Base-by-base conservation (phyloP, 768 basidiomycete species). In the Serendipita sp. region DNA sequence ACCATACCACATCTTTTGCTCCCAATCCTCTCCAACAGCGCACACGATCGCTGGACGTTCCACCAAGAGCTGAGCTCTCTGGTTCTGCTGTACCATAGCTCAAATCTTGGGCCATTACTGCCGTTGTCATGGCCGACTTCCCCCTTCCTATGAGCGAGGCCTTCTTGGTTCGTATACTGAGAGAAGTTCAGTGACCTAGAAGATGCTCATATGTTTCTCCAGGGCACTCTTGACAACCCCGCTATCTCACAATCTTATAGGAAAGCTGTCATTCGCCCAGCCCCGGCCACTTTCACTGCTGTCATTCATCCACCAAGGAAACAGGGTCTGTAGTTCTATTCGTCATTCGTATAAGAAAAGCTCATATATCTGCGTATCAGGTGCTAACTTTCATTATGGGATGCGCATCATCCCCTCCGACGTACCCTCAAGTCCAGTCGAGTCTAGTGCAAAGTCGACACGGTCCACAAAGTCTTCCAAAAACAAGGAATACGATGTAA, bases 271-370 rank as follows among this genome's bases (percentile, higher is more conserved):
- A 76, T 82, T 68, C 81, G 78, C 36, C 72, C 78, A 35, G 76
- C 87, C 3, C 88, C 88, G 4, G 75, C 73, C 16, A 73, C 76
- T 62, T 90, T 90, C 67, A 73, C 75, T 0, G 80, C 87, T 3
- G 80, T 83, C 56, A 76, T 84, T 66, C 76, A 88, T 13, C 72
- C 76, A 2, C 81, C 86, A 10, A 74, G 75, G 45, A 87, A 86
- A 69, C 77, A 82, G 54, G 80, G 85, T 82, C 67, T 63, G 66
- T 74, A 70, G 71, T 70, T 47, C 5, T 41, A 23, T 23, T 23
- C 41, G 5, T 41, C 5, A 41, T 41, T 41, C 7, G 13, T 41
- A 41, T 41, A 13, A 41, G 41, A 41, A 41, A 41, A 41, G 41
- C 41, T 41, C 41, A 41, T 41, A 41, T 7, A 51, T 13, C 36